phyloP scores from a whole-genome alignment of 306 rosid species.

The Trichosanthes cucumerina region DNA sequence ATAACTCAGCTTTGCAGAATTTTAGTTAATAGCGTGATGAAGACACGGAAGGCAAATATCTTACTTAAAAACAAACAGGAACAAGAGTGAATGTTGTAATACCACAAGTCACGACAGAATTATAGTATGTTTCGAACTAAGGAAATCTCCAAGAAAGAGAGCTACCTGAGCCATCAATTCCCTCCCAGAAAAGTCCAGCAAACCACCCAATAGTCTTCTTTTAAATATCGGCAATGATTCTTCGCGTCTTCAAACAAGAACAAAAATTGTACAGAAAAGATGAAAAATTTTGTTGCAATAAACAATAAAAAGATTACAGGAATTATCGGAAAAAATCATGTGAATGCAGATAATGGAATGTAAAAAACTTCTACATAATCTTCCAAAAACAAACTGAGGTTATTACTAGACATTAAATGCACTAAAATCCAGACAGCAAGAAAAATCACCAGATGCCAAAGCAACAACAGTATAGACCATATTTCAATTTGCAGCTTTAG shows the following conservation, averaged over 20 bases:
- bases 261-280: constrained; percentile 23
- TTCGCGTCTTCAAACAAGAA: constrained; percentile 63
- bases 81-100: not conserved
- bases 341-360: not conserved
- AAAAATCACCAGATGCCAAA: not conserved
- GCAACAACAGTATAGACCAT: not conserved
- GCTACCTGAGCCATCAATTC: constrained; percentile 90
- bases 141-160: not conserved
- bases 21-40: not conserved
- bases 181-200: constrained; percentile 79
- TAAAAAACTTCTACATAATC: not conserved
- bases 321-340: constrained; percentile 2
- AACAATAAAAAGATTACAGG: constrained; percentile 3
- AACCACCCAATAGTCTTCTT: constrained; percentile 78
- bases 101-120: not conserved
- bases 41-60: not conserved
- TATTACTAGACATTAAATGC: not conserved
- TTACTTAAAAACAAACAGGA: not conserved
- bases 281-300: constrained; percentile 2
- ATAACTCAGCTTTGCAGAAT: not conserved
- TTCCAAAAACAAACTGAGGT: not conserved
- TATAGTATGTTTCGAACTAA: not conserved
- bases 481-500: not conserved
- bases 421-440: not conserved
- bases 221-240: constrained; percentile 84